These are phyloP conservation scores for Arthrobotrys conoides DNA, from an alignment of 2,329 filamentous ascomycete species.

Conservation along the genomic window DNA sequence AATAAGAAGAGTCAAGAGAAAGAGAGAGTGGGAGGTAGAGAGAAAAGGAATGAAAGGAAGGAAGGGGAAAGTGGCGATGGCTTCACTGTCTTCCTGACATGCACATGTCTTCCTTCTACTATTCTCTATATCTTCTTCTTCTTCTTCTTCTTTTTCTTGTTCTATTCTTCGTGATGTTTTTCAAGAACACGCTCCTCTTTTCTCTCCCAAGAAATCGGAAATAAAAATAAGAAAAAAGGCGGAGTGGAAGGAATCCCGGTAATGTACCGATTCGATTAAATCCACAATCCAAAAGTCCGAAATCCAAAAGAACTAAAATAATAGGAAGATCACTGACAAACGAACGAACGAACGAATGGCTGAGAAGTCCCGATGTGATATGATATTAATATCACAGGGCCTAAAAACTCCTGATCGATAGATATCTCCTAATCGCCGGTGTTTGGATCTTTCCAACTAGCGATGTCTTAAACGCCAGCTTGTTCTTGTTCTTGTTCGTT, in stretches of 20 bases:
- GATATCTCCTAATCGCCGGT: constrained; percentile 54
- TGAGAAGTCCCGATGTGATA: neutral
- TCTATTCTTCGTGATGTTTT: constrained; percentile 21
- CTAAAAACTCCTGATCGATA: constrained; percentile 41
- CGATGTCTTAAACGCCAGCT: constrained; percentile 49
- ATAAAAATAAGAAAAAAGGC: neutral
- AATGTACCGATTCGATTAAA: constrained; percentile 1
- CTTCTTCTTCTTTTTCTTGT: no score
- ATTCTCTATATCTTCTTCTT: constrained; percentile 2
- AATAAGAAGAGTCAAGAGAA: neutral
- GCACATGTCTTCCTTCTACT: constrained; percentile 34
- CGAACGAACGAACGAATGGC: constrained; percentile 18
- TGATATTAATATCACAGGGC: constrained; percentile 13
- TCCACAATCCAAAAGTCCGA: neutral
- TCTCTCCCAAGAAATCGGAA: neutral
- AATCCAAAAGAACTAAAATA: neutral
- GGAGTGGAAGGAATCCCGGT: neutral
- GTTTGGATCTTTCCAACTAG: constrained; percentile 50
- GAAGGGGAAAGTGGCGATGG: constrained; percentile 17
- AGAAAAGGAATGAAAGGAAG: constrained; percentile 26
- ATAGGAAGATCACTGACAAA: neutral
- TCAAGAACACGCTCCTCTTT: constrained; percentile 1
- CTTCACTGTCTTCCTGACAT: constrained; percentile 43
- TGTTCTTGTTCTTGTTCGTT: constrained; percentile 50
- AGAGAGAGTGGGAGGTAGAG: constrained; percentile 14